Evolutionary conservation across 1,284 basidiomycete species (phyloP), one percentile per base, ranked within the genome.

Genomic region (Cutaneotrichosporon sp.): DNA sequence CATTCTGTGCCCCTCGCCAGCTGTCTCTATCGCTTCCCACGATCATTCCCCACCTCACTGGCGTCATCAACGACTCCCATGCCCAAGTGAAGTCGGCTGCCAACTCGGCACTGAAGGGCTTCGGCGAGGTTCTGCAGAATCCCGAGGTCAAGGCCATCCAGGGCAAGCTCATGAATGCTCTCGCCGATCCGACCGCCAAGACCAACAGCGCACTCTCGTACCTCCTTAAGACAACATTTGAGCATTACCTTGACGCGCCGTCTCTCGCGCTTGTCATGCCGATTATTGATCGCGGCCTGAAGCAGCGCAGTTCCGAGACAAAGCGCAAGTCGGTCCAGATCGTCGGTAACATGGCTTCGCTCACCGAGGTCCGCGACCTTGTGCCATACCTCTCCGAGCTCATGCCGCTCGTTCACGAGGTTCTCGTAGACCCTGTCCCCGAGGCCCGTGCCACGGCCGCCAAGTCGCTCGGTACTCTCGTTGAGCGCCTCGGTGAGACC

Each of bases 171-270:
- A 82, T 98, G 66, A 97, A 93, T 73, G 96, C 96, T 1, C 81
- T 99, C 62, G 92, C 97, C 24, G 94, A 99, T 74, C 96, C 96
- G 7, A 84, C 84, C 0, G 75, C 76, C 52, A 97, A 93, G 78
- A 98, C 91, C 6, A 82, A 87, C 9, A 84, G 79, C 55, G 96
- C 94, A 1, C 78, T 98, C 51, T 78, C 85, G 24, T 81, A 86
- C 0, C 78, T 99, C 32, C 79, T 98, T 56, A 90, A 91, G 74
- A 97, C 90, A 9, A 91, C 90, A 7, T 99, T 98, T 76, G 89
- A 92, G 76, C 96, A 99, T 71, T 97, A 97, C 68, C 94, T 99
- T 62, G 96, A 98, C 65, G 89, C 93, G 46, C 96, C 96, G 0
- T 98, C 96, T 3, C 79, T 98, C n/a, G 96, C 96, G 17, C 77